Base-by-base conservation (phyloP, 2,329 filamentous ascomycete species). In the Tolypocladium tropicale region DNA sequence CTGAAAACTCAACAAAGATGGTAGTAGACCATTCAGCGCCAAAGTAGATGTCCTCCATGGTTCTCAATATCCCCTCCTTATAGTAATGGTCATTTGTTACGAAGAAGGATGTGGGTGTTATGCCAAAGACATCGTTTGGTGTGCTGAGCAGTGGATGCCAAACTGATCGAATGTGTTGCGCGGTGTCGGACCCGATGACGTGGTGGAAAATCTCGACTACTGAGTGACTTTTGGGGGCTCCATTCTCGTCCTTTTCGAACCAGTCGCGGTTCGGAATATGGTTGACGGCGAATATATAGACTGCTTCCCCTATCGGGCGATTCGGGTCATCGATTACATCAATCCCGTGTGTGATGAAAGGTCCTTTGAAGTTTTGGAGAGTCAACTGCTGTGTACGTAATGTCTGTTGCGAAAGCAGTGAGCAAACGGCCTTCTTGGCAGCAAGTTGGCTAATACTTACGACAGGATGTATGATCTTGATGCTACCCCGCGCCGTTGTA, bases 231-330 rank as follows among this genome's bases (percentile, higher is more conserved):
- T 75, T 75, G 11, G 66, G 68, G 2, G 63, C 62, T 2, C 67
- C 67, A 5, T 59, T 60, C 7, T 62, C 21, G 30, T 54, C 50
- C 33, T 63, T 61, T 2, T 55, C 48, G 21, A 65, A 63, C 25
- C 72, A 75, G 0, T 71, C 70, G 0, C 72, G 71, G 56, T 83
- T 78, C 0, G 81, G 77, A 1, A 78, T 61, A 55, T 86, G 83
- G 60, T 86, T 86, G 53, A 86, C 66, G 0, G 79, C 82, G 55
- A 81, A 81, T 50, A 86, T 79, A 60, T 82, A 85, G 6, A 85
- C 77, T 0, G 78, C 68, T 1, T 71, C 63, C 11, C 64, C 64
- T 3, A 58, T 58, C 2, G 67, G 37, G 51, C 55, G 51, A 2
- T 73, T 62, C 0, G 74, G 75, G 58, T 84, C 80, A 3, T 71